A percentile compares a stretch with the other conserved stretches of the same genome.
Evolutionary conservation across 805 yeast species (phyloP).

Genomic region (Henningerozyma blattae): DNA sequence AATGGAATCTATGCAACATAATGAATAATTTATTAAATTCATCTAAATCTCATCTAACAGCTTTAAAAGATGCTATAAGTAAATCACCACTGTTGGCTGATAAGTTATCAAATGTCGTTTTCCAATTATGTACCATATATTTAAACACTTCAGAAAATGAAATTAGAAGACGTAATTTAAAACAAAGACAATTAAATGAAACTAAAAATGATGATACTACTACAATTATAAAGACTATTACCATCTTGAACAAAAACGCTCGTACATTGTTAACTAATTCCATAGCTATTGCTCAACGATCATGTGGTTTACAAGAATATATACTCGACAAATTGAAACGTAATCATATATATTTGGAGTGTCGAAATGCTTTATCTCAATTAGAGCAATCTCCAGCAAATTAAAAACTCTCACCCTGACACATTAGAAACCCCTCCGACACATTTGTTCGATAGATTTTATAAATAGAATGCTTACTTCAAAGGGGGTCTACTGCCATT

Average conservation of each 20-base stretch:
- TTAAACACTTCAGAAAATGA: constrained; percentile 18
- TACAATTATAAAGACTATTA: constrained; percentile 4
- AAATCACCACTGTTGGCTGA: constrained; percentile 6
- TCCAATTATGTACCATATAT: constrained; percentile 17
- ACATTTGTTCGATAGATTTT: too few relatives aligned
- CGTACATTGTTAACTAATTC: constrained; percentile 15
- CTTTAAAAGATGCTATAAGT: constrained; percentile 5
- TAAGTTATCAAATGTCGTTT: constrained; percentile 14
- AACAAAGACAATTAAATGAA: not conserved
- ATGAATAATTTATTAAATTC: constrained; percentile 9
- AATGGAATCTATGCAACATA: constrained; percentile 14
- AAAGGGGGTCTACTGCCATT: too few relatives aligned
- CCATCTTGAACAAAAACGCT: constrained; percentile 16
- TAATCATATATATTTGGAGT: constrained; percentile 18
- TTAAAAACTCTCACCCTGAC: too few relatives aligned
- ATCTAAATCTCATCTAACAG: constrained; percentile 8
- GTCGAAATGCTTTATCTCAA: constrained; percentile 9
- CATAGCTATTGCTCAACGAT: constrained; percentile 12
- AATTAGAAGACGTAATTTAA: constrained; percentile 7
- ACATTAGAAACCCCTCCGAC: too few relatives aligned
- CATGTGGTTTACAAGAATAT: constrained; percentile 22
- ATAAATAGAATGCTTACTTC: too few relatives aligned
- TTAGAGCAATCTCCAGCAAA: too few relatives aligned
- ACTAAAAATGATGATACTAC: constrained; percentile 6
- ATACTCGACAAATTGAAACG: constrained; percentile 20